These are phyloP conservation scores for Quercus wislizeni DNA, from an alignment of 306 rosid species.

Conservation along the genomic window DNA sequence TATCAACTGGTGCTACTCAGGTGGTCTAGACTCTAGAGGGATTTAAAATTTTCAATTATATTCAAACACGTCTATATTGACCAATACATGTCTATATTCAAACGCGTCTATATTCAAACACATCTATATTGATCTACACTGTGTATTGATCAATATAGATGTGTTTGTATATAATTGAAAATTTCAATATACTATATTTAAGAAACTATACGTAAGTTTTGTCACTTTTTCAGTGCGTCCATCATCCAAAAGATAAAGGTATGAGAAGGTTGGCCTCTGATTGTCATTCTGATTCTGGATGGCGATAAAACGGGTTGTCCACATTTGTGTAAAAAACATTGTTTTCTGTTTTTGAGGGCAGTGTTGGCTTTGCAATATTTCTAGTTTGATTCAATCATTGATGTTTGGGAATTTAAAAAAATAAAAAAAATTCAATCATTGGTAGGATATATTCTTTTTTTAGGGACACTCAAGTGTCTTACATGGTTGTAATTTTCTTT, in stretches of 20 bases:
- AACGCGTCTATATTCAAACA: background rate
- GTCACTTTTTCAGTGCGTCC: background rate
- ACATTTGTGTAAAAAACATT: background rate
- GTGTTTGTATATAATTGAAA: background rate
- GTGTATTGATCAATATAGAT: too few species aligned
- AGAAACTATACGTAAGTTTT: too few species aligned
- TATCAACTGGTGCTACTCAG: conserved; percentile 40
- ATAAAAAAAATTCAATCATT: too few species aligned
- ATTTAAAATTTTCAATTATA: background rate
- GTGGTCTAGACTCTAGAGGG: conserved; percentile 18
- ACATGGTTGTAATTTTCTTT: too few species aligned
- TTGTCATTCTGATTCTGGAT: background rate
- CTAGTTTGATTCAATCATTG: background rate
- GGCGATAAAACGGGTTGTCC: background rate
- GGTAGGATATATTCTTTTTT: too few species aligned
- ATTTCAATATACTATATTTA: background rate
- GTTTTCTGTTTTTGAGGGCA: background rate
- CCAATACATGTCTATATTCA: too few species aligned
- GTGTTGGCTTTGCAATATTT: background rate
- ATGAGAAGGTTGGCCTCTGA: background rate
- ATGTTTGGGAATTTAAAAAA: too few species aligned
- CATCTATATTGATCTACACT: too few species aligned
- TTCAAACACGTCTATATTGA: background rate
- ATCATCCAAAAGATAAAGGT: background rate
- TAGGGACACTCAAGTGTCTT: too few species aligned